Conservation (phyloP, 2,329 filamentous ascomycete species). For the Diaporthe nobilis region DNA sequence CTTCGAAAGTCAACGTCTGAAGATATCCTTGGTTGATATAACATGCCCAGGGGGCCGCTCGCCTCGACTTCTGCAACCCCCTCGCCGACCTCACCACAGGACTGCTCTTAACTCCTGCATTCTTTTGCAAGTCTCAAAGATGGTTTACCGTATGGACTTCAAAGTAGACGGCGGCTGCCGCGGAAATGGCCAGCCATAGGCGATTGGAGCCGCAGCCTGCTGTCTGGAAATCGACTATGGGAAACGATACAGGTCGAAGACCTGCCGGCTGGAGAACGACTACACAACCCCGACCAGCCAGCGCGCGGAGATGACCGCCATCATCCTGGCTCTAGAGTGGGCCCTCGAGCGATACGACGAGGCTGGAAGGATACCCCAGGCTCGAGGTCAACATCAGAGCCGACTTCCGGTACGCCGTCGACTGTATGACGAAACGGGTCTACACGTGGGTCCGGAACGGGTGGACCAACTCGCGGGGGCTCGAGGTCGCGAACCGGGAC, state of each 20-base stretch:
- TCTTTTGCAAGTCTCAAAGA: neutral
- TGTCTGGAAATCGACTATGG: neutral
- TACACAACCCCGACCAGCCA: neutral
- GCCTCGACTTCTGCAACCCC: neutral
- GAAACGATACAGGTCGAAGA: neutral
- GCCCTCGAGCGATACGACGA: neutral
- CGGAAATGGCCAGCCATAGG: neutral
- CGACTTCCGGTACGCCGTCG: neutral
- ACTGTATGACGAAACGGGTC: neutral
- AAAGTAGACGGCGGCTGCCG: neutral
- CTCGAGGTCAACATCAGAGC: neutral
- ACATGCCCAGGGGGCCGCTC: neutral
- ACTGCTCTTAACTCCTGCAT: neutral
- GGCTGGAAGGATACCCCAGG: neutral
- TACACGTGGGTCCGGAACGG: neutral
- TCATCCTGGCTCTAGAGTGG: neutral
- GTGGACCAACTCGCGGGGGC: neutral
- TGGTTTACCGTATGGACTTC: neutral
- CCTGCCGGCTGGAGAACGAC: neutral
- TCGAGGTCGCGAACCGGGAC: neutral
- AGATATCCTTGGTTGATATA: neutral
- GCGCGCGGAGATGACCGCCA: neutral
- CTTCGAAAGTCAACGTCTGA: neutral
- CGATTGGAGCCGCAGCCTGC: neutral
- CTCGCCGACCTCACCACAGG: neutral